Base-by-base conservation (phyloP, 805 yeast genomes). In the Candida xyloterini region DNA sequence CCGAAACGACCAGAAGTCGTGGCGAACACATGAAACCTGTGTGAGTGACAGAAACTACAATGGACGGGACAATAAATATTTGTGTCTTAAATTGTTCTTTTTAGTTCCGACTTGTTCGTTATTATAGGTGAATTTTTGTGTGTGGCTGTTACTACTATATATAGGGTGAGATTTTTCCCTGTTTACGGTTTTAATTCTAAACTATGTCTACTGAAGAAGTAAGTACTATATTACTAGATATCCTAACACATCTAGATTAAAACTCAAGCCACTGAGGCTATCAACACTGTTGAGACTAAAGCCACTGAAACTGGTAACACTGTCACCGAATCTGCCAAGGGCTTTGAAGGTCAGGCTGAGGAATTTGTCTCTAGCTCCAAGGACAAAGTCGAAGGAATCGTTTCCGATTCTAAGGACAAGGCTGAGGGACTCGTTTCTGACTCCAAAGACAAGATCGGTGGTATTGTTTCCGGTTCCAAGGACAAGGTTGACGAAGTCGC, bases 141-240 rank as follows among this genome's bases (percentile, higher is more conserved):
- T 27, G 26, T 38, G 33, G 35, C 37, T 33, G 32, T 31, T 22
- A 22, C 8, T 8, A 15, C 20, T 38, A 38, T 38, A 38, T 38
- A 38, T 30, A 32, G 35, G 35, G 27, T 11, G 10, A 25, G n/a
- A 7, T 3, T 14, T 15, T 10, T 16, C 21, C 20, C 21, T 18
- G 20, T 18, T 18, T 10, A 15, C 9, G 8, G 8, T 18, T 20
- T 20, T 11, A 4, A 3, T 15, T 15, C 10, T 20, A 18, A 18
- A 29, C 23, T 30, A 46, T 46, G 50, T 46, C 52, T 22, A 27
- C 52, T 25, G 52, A 48, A 44, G 52, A 48, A 40, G 48, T 46
- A 38, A 28, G 50, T 43, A 6, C 21, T 23, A 4, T 16, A 13
- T 8, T 18, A 6, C 3, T 22, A 4, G 13, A 11, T 3, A 15